phyloP scores from a whole-genome alignment of 495 filamentous ascomycete species.

The Xylaria castorea region DNA sequence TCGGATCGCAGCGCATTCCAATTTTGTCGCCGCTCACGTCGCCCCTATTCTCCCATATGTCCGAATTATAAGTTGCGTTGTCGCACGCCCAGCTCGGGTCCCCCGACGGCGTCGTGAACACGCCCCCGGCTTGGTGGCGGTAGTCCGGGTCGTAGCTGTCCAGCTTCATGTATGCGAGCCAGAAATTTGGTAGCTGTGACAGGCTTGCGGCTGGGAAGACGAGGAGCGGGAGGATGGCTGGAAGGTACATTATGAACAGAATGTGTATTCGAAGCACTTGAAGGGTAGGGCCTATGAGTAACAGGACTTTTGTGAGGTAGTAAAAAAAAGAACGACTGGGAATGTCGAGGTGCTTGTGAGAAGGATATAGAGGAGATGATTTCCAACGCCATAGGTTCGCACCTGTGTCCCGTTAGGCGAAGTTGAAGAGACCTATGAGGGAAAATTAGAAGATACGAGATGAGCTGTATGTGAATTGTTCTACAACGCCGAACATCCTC shows the following conservation, averaged over 20 bases:
- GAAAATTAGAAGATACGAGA: neutral
- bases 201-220: neutral
- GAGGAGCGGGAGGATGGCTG: neutral
- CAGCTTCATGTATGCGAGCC: conserved; percentile 9
- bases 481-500: neutral
- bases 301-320: neutral
- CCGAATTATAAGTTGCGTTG: conserved; percentile 7
- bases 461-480: neutral
- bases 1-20: conserved; percentile 28
- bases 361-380: too few relatives aligned
- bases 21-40: conserved; percentile 16
- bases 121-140: conserved; percentile 13
- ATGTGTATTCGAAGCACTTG: neutral
- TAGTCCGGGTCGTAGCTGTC: neutral
- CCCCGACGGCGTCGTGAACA: neutral
- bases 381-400: neutral
- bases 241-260: neutral
- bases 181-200: neutral
- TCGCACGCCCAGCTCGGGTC: conserved; percentile 2
- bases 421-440: neutral
- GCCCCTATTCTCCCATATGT: conserved; percentile 8
- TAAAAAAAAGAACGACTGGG: neutral
- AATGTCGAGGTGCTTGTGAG: neutral
- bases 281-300: neutral
- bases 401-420: neutral